Conservation (phyloP, 257 asterid species). For the Solanum lignicaule region DNA sequence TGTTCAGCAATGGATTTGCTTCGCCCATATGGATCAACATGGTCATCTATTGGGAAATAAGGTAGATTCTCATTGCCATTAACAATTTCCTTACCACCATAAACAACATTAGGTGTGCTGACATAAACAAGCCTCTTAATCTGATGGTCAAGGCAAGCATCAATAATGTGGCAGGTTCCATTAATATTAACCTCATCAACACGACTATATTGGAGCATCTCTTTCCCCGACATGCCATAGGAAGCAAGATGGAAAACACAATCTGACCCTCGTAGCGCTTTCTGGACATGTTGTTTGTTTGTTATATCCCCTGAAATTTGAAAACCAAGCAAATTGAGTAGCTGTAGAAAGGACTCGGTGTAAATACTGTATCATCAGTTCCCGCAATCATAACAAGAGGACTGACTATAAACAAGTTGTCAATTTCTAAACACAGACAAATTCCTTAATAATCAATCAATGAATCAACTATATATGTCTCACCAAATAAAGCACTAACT, state of each 20-base stretch:
- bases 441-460: background rate
- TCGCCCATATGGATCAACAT: conserved; percentile 79
- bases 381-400: background rate
- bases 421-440: background rate
- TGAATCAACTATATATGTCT: background rate
- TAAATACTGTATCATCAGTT: background rate
- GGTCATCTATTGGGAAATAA: conserved; percentile 79
- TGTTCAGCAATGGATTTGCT: conserved; percentile 94
- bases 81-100: conserved; percentile 72
- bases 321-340: background rate
- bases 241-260: conserved; percentile 98
- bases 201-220: conserved; percentile 82
- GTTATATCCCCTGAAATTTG: conserved; percentile 55
- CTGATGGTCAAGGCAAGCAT: conserved; percentile 69
- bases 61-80: conserved; percentile 85
- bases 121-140: conserved; percentile 73
- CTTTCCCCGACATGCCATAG: conserved; percentile 95
- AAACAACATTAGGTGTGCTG: conserved; percentile 81
- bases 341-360: background rate
- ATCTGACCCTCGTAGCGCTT: conserved; percentile 61
- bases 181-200: conserved; percentile 72
- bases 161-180: conserved; percentile 76
- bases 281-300: conserved; percentile 48
- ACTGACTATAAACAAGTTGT: background rate
- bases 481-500: background rate